These are phyloP conservation scores for Pleoardoris graminearum DNA, from an alignment of 2,329 filamentous ascomycete genomes.

Conservation along the genomic window DNA sequence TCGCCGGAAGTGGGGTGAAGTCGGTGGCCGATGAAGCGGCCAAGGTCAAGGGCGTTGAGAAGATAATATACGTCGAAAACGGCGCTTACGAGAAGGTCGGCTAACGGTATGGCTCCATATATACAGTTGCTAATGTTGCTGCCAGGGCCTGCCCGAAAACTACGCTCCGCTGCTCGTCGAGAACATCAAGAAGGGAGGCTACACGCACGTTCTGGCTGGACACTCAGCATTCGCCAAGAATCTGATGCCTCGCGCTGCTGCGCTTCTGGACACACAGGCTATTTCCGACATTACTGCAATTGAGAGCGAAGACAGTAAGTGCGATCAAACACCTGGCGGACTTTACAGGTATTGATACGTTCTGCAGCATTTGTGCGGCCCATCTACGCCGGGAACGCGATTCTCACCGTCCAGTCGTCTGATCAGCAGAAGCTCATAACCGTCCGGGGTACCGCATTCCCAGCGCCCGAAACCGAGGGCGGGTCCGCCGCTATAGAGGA, in stretches of 20 bases:
- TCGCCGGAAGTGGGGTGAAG: slow-evolving; percentile 81
- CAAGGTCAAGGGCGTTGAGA: slow-evolving; percentile 87
- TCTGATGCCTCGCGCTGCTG: slow-evolving; percentile 86
- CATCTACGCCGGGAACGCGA: slow-evolving; percentile 97
- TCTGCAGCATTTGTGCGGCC: slow-evolving; percentile 79
- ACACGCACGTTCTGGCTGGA: slow-evolving; percentile 86
- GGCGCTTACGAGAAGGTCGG: slow-evolving; percentile 85
- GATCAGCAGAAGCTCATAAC: slow-evolving; percentile 88
- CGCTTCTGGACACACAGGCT: slow-evolving; percentile 88
- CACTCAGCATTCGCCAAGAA: slow-evolving; percentile 98
- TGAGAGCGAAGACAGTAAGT: slow-evolving; percentile 79
- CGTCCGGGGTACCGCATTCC: slow-evolving; percentile 89
- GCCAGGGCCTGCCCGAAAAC: slow-evolving; percentile 81
- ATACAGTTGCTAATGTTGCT: slow-evolving; percentile 11
- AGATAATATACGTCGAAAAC: slow-evolving; percentile 87
- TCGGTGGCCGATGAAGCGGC: slow-evolving; percentile 78
- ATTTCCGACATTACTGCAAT: slow-evolving; percentile 89
- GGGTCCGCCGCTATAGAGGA: slow-evolving; percentile 78
- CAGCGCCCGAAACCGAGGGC: slow-evolving; percentile 69
- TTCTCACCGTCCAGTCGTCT: slow-evolving; percentile 89
- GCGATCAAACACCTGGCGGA: no score
- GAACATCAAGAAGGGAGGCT: slow-evolving; percentile 94
- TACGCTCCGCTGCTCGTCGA: slow-evolving; percentile 91
- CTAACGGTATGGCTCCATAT: neutral
- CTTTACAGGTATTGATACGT: slow-evolving; percentile 7